These are phyloP conservation scores for Trichoderma afroharzianum DNA, from an alignment of 2,329 filamentous ascomycete species.

Conservation along the genomic window DNA sequence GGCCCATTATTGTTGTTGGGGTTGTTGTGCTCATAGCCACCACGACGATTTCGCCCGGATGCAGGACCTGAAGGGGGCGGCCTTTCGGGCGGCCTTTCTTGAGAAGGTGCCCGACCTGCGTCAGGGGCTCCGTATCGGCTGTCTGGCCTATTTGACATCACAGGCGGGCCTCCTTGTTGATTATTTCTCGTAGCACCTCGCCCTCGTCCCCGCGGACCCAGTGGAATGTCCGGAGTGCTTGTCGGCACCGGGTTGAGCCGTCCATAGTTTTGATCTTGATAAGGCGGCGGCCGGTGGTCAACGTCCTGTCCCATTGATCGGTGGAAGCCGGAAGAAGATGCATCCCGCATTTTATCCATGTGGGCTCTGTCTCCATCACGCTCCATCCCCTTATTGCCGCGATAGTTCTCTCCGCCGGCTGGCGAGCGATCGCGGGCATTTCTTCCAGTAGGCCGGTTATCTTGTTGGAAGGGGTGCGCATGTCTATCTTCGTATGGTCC, in stretches of 20 bases:
- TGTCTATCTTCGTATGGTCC: conserved; percentile 45
- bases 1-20: conserved; percentile 31
- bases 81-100: conserved; percentile 39
- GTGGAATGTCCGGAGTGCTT: conserved; percentile 46
- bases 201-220: conserved; percentile 54
- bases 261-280: conserved; percentile 61
- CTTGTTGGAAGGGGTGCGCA: conserved; percentile 38
- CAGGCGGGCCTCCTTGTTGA: conserved; percentile 33
- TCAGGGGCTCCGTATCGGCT: conserved; percentile 41
- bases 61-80: conserved; percentile 50
- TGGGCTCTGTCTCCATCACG: conserved; percentile 34
- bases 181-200: conserved; percentile 39
- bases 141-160: conserved; percentile 40
- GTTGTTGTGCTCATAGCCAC: conserved; percentile 39
- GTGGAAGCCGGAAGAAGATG: conserved; percentile 33
- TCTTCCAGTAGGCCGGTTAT: conserved; percentile 30
- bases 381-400: conserved; percentile 38
- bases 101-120: conserved; percentile 40
- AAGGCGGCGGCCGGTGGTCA: conserved; percentile 49
- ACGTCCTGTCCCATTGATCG: conserved; percentile 40
- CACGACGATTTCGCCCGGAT: conserved; percentile 45
- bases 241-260: conserved; percentile 54
- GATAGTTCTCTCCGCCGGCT: conserved; percentile 23
- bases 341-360: conserved; percentile 40
- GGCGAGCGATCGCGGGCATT: conserved; percentile 35